These are phyloP conservation scores for Collybia sordida DNA, from an alignment of 768 basidiomycete genomes.

Conservation along the genomic window DNA sequence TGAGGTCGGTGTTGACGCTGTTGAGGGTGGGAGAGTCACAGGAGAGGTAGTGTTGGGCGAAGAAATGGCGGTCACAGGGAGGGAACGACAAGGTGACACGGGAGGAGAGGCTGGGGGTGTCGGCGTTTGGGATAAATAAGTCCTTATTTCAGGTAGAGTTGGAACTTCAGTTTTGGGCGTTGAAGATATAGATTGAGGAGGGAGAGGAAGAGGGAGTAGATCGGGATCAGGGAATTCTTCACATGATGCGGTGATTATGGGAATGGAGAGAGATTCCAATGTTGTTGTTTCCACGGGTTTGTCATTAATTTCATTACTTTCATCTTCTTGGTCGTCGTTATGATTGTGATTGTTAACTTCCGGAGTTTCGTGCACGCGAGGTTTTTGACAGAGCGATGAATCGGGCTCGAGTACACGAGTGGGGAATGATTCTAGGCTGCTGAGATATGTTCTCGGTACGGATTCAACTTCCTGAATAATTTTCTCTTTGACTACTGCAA, in stretches of 20 bases:
- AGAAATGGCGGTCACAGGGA: background rate
- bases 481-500: background rate
- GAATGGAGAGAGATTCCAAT: background rate
- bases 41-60: background rate
- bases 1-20: background rate
- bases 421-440: background rate
- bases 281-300: background rate
- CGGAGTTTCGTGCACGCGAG: background rate
- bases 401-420: background rate
- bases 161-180: constrained; percentile 14
- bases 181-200: background rate
- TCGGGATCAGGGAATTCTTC: constrained; percentile 39
- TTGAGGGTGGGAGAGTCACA: background rate
- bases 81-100: background rate
- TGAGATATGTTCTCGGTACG: background rate
- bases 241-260: background rate
- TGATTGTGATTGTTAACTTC: constrained; percentile 6
- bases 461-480: too few species aligned
- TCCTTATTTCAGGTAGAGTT: constrained; percentile 5
- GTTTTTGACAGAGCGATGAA: background rate
- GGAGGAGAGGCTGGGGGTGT: constrained; percentile 46
- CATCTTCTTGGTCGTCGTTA: constrained; percentile 8
- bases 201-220: constrained; percentile 34
- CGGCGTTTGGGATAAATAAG: constrained; percentile 29
- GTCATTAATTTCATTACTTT: constrained; percentile 7